Conservation (phyloP, 805 yeast genomes). For the Kregervanrija delftensis region DNA sequence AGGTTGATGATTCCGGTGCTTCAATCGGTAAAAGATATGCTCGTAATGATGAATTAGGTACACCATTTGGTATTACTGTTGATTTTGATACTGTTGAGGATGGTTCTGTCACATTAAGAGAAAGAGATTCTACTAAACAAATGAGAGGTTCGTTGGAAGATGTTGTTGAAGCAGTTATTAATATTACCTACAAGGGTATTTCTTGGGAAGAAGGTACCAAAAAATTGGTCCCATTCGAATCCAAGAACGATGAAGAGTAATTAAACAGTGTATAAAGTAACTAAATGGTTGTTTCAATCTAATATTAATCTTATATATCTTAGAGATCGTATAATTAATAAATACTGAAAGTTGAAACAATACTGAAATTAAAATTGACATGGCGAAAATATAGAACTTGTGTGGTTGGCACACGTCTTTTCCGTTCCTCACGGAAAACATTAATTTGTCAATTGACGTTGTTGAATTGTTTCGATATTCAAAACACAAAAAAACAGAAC, state of each 20-base stretch:
- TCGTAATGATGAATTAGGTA: slow-evolving; percentile 97
- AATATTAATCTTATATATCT: too few relatives aligned
- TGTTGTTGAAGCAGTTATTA: slow-evolving; percentile 62
- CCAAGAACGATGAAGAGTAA: slow-evolving; percentile 43
- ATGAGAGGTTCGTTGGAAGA: slow-evolving; percentile 85
- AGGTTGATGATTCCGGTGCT: slow-evolving; percentile 94
- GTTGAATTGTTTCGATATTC: too few relatives aligned
- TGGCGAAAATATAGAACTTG: too few relatives aligned
- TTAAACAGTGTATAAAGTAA: not conserved
- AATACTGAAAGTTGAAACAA: too few relatives aligned
- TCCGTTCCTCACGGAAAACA: too few relatives aligned
- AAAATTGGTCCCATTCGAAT: slow-evolving; percentile 63
- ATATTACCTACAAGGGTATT: slow-evolving; percentile 64
- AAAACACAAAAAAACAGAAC: too few relatives aligned
- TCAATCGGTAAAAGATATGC: slow-evolving; percentile 98
- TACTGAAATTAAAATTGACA: too few relatives aligned
- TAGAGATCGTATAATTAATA: too few relatives aligned
- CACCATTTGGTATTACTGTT: slow-evolving; percentile 96
- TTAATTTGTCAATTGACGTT: too few relatives aligned
- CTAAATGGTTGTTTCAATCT: not conserved
- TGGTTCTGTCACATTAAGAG: slow-evolving; percentile 87
- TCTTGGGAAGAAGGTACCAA: slow-evolving; percentile 86
- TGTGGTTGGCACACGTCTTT: too few relatives aligned
- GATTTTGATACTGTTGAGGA: slow-evolving; percentile 91
- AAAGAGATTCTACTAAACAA: slow-evolving; percentile 94